Base-by-base conservation (phyloP, 306 rosid species). In the Styphnolobium japonicum region DNA sequence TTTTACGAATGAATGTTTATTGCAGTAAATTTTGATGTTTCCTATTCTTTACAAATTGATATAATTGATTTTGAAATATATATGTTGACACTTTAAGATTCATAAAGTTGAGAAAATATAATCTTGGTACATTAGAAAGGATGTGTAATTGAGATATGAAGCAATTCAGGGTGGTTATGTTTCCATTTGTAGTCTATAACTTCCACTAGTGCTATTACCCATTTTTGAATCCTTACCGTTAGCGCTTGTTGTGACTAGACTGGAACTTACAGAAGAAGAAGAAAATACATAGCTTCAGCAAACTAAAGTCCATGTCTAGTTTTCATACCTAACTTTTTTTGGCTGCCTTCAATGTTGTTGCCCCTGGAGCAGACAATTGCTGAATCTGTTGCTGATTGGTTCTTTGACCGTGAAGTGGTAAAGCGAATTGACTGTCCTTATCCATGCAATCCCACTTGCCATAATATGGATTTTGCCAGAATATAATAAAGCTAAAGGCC, bases 401-500 rank as follows among this genome's bases (percentile, higher is more conserved):
- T 82, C 86, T 91, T 95, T 81, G 46, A 81, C 57, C 85, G 87
- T 45, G 72, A 80, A 62, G 80, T 39, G 23, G 76, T 68, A 61
- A 93, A 91, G 85, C 89, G 71, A 76, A 86, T 91, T 52, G 96
- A 95, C 85, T 90, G 97, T 82, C 87, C 98, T 53, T 95, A 81
- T 89, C 89, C 98, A 42, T 93, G 98, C 90, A 88, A 95, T 80
- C 99, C 98, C 78, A 93, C 97, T 71, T 95, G 96, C 82, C 75
- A 77, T 79, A 77, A 93, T 87, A 74, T 84, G 93, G 87, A 87
- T 80, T 83, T 90, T 81, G 79, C 82, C 67, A 49, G 62, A 67
- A 56, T 43, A 58, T 78, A 82, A 79, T 34, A 70, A 77, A 80
- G 61, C 63, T 40, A 1, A 18, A 66, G 39, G 67, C 23, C 48